These are phyloP conservation scores for Apiotrichum domesticum DNA, from an alignment of 1,284 basidiomycete genomes.

Conservation along the genomic window DNA sequence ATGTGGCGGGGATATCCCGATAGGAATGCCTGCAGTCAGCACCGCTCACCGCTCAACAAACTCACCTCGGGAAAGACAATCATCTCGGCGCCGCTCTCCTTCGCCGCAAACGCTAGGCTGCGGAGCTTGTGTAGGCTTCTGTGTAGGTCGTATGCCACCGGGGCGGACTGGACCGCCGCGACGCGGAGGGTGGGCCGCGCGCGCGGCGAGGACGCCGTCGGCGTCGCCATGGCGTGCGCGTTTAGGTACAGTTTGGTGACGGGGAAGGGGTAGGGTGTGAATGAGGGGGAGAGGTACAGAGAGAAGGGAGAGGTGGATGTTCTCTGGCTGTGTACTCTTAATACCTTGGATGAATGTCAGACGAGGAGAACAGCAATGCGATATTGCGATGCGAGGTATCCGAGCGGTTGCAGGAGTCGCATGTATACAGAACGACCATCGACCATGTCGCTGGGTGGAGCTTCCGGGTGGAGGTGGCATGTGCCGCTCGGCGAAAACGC, in stretches of 20 bases:
- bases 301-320: background rate
- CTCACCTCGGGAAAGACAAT: constrained; percentile 60
- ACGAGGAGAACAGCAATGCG: too few species aligned
- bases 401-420: too few species aligned
- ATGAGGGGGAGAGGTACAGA: background rate
- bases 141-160: constrained; percentile 52
- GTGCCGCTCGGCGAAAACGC: too few species aligned
- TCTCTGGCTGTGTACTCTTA: too few species aligned
- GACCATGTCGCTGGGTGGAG: too few species aligned
- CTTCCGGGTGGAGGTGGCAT: too few species aligned
- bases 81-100: constrained; percentile 54
- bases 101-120: constrained; percentile 52
- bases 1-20: constrained; percentile 41
- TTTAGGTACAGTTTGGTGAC: too few species aligned
- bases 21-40: constrained; percentile 51
- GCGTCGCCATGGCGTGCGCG: background rate
- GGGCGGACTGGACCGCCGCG: constrained; percentile 28
- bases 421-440: too few species aligned
- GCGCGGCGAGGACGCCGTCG: background rate
- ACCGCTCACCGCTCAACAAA: background rate
- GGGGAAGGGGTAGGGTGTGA: too few species aligned
- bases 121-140: constrained; percentile 58
- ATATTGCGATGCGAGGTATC: too few species aligned
- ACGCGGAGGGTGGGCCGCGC: constrained; percentile 17
- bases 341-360: too few species aligned